Evolutionary conservation across 768 basidiomycete genomes (phyloP).

Genomic region (Suillus bovinus): DNA sequence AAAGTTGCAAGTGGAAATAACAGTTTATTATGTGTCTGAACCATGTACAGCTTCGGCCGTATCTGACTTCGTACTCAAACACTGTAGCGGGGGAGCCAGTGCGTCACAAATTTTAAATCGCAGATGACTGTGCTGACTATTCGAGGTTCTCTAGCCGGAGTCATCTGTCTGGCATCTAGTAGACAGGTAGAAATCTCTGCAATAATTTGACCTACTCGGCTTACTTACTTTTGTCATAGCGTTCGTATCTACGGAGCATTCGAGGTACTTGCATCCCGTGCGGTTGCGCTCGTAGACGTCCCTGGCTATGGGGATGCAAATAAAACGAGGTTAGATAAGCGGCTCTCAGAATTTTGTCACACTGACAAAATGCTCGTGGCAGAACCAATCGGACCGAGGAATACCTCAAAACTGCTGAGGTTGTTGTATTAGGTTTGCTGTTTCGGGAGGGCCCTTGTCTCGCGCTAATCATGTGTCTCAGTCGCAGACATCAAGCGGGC

Average conservation of each 20-base stretch:
- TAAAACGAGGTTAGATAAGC: background rate
- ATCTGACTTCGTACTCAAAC: background rate
- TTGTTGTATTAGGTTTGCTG: background rate
- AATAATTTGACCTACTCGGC: background rate
- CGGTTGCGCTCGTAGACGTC: background rate
- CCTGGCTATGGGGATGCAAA: background rate
- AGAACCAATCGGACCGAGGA: background rate
- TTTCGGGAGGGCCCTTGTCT: background rate
- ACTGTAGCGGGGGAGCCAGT: background rate
- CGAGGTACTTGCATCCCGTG: background rate
- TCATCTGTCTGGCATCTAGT: conserved; percentile 2
- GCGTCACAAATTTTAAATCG: background rate
- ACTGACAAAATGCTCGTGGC: background rate
- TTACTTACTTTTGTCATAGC: background rate
- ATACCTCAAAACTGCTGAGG: background rate
- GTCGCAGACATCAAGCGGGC: background rate
- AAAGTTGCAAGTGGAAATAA: background rate
- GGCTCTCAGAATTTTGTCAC: background rate
- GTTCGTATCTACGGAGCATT: background rate
- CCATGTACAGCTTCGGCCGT: background rate
- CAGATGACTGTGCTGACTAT: background rate
- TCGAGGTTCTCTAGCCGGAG: background rate
- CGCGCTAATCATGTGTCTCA: background rate
- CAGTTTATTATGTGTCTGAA: background rate
- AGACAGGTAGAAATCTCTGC: background rate